A percentile compares a stretch with the other conserved stretches of the same genome.
These are phyloP conservation scores for Bathelium albidoporum DNA, from an alignment of 495 filamentous ascomycete species.

Conservation along the genomic window DNA sequence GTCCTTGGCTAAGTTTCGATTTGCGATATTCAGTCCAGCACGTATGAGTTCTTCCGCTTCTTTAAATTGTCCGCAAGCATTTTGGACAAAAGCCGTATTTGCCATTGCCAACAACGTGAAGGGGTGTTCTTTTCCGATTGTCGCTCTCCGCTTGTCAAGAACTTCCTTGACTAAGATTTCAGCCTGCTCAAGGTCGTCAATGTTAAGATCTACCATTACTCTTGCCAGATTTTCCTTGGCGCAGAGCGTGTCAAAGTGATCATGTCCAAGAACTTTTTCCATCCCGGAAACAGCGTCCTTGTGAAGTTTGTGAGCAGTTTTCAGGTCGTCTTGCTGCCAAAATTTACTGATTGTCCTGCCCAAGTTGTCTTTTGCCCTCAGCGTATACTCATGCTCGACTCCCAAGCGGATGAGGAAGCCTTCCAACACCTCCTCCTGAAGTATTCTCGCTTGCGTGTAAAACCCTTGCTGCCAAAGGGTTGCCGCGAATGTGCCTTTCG, in stretches of 20 bases:
- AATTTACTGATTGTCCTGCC: background rate
- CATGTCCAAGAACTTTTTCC: background rate
- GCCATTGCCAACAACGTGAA: slow-evolving; percentile 26
- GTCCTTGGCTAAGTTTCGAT: background rate
- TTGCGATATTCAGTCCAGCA: background rate
- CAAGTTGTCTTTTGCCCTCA: background rate
- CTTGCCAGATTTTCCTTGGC: too few species aligned
- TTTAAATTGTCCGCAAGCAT: background rate
- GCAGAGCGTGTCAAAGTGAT: too few species aligned
- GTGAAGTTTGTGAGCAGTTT: background rate
- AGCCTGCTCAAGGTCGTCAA: background rate
- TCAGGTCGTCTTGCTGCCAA: background rate
- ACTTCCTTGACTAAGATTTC: slow-evolving; percentile 19
- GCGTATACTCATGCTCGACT: background rate
- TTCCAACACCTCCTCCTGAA: background rate
- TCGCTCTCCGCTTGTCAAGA: slow-evolving; percentile 17
- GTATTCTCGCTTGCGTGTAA: slow-evolving; percentile 13
- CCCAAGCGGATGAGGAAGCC: background rate
- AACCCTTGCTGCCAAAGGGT: slow-evolving; percentile 21
- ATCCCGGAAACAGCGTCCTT: background rate
- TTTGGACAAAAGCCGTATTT: background rate
- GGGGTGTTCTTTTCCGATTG: slow-evolving; percentile 30
- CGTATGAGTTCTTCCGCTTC: background rate
- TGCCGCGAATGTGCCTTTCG: background rate
- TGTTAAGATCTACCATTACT: background rate